phyloP scores from a whole-genome alignment of 2,329 filamentous ascomycete species.

The Aspergillus alliaceus region DNA sequence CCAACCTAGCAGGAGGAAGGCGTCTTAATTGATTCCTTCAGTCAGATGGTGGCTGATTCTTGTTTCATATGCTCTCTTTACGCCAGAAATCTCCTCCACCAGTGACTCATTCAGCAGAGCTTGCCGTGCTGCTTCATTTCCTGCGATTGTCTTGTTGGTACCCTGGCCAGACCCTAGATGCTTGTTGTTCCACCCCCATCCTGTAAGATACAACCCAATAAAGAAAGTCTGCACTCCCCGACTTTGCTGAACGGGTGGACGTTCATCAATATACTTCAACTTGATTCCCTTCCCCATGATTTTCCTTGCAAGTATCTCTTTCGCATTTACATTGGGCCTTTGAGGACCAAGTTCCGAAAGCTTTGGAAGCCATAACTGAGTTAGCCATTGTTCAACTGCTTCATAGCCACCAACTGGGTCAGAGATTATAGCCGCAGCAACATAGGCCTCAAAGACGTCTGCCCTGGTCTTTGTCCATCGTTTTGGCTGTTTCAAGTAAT shows the following conservation, averaged over 20 bases:
- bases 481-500: slow-evolving; percentile 48
- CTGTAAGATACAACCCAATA: slow-evolving; percentile 49
- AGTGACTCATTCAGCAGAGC: slow-evolving; percentile 41
- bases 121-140: slow-evolving; percentile 44
- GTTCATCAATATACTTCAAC: slow-evolving; percentile 59
- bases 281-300: slow-evolving; percentile 60
- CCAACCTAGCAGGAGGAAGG: no score
- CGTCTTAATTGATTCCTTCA: no score
- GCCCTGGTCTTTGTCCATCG: slow-evolving; percentile 71
- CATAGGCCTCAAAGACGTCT: slow-evolving; percentile 89
- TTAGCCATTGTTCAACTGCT: slow-evolving; percentile 69
- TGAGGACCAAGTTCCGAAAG: slow-evolving; percentile 45
- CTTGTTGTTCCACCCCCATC: slow-evolving; percentile 47
- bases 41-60: no score
- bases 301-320: slow-evolving; percentile 53
- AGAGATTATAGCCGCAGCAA: slow-evolving; percentile 73
- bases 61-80: slow-evolving; percentile 26
- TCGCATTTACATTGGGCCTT: slow-evolving; percentile 44
- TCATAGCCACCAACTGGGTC: slow-evolving; percentile 63
- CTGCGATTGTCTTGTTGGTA: slow-evolving; percentile 45
- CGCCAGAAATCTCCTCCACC: slow-evolving; percentile 39
- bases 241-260: slow-evolving; percentile 29
- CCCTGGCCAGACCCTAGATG: slow-evolving; percentile 48
- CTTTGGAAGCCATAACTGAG: slow-evolving; percentile 68
- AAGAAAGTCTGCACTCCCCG: slow-evolving; percentile 44